phyloP scores from a whole-genome alignment of 345 rosid species.

The Corymbia maculata region DNA sequence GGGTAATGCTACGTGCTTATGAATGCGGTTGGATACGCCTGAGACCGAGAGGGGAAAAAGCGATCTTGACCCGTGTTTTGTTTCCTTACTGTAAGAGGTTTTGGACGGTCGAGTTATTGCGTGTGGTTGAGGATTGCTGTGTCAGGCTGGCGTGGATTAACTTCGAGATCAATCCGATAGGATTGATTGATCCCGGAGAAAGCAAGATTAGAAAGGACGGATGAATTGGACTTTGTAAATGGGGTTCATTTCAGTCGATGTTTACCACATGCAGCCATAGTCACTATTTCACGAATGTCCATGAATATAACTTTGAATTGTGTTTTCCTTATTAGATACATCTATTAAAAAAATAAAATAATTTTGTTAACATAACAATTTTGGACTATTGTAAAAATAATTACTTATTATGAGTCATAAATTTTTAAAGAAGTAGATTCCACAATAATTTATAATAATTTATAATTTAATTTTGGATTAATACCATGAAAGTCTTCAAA shows the following conservation, averaged over 20 bases:
- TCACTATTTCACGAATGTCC: not conserved
- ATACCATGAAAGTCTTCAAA: too few species aligned
- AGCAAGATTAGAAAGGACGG: not conserved
- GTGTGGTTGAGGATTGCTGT: not conserved
- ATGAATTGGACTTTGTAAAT: not conserved
- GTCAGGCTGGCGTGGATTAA: not conserved
- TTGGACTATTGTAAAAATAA: too few species aligned
- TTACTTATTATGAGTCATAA: too few species aligned
- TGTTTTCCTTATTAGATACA: not conserved
- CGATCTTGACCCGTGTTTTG: not conserved
- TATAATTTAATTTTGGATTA: too few species aligned
- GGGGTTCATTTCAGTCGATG: not conserved
- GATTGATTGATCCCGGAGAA: not conserved
- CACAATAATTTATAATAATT: too few species aligned
- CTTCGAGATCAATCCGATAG: not conserved
- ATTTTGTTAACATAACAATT: too few species aligned
- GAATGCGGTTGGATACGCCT: not conserved
- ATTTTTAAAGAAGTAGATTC: too few species aligned
- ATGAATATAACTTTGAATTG: not conserved
- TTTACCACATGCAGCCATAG: not conserved
- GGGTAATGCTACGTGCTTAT: not conserved
- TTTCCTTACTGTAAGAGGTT: not conserved
- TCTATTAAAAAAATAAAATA: not conserved
- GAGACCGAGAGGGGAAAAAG: not conserved
- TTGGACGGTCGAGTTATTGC: not conserved